Percentiles rank a stretch among this genome's conserved stretches.
Conservation (phyloP, 2,329 filamentous ascomycete species). For the Aspergillus aculeatinus region DNA sequence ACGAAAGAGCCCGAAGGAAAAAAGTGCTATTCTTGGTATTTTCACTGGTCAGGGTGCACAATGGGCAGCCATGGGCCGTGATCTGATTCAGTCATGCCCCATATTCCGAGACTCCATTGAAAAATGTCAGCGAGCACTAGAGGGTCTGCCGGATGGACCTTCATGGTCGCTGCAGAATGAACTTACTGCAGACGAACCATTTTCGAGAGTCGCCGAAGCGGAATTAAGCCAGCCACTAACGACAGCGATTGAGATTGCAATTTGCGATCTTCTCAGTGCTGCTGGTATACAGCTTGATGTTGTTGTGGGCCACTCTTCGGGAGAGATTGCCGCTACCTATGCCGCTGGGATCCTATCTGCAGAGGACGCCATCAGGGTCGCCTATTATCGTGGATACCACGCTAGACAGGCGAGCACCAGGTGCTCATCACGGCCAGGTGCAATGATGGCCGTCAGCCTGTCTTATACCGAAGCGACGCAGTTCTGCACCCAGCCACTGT, state of each 20-base stretch:
- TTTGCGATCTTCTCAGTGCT: constrained; percentile 11
- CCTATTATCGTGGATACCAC: constrained; percentile 19
- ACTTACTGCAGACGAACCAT: not conserved
- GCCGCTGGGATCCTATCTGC: constrained; percentile 14
- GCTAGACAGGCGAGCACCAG: not conserved
- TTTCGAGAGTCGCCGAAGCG: constrained; percentile 10
- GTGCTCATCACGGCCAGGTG: constrained; percentile 9
- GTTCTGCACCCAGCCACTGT: constrained; percentile 15
- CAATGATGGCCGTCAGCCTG: constrained; percentile 28
- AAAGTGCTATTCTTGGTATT: not conserved
- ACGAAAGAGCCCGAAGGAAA: not conserved
- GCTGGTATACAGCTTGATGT: constrained; percentile 13
- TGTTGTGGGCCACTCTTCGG: constrained; percentile 24
- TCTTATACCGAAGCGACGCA: constrained; percentile 12
- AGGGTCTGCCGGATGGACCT: constrained; percentile 11
- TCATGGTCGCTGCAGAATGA: constrained; percentile 13
- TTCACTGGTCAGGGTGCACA: constrained; percentile 29
- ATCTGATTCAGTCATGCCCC: constrained; percentile 14
- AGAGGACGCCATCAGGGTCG: constrained; percentile 14
- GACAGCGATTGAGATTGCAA: constrained; percentile 19
- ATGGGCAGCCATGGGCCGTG: constrained; percentile 21
- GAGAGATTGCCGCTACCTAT: constrained; percentile 24
- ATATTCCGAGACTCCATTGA: constrained; percentile 11
- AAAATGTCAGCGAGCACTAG: constrained; percentile 15
- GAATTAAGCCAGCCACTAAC: constrained; percentile 18